Conservation (phyloP, 208 protist genomes). For the Trypanosoma mega region DNA sequence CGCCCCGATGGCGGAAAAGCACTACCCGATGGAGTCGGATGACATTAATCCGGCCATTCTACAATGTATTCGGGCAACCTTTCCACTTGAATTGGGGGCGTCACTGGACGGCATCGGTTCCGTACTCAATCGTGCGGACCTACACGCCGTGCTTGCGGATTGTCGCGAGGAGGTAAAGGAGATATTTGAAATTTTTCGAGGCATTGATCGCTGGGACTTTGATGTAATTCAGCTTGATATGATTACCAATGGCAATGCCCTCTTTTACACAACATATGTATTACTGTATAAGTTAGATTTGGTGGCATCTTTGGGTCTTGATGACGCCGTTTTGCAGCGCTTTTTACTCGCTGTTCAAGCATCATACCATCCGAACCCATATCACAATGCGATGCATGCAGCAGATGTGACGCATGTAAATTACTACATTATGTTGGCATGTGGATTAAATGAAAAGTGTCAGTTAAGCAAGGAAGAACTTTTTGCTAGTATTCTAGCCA, state of each 20-base stretch:
- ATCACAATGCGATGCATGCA: conserved; percentile 93
- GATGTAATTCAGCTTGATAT: conserved; percentile 85
- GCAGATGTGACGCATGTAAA: conserved; percentile 93
- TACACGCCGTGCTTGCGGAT: conserved; percentile 45
- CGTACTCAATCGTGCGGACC: conserved; percentile 56
- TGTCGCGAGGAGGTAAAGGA: conserved; percentile 57
- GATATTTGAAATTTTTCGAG: conserved; percentile 81
- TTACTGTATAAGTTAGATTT: conserved; percentile 89
- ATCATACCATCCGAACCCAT: conserved; percentile 90
- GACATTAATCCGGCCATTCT: conserved; percentile 54
- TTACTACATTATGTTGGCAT: conserved; percentile 91
- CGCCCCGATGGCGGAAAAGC: conserved; percentile 51
- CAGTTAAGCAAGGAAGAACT: conserved; percentile 86
- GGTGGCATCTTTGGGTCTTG: conserved; percentile 79
- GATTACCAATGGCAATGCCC: conserved; percentile 84
- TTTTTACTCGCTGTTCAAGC: conserved; percentile 86
- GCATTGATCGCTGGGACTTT: conserved; percentile 88
- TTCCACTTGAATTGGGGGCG: conserved; percentile 46
- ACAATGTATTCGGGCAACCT: conserved; percentile 68
- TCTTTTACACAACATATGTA: conserved; percentile 86
- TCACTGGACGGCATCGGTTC: conserved; percentile 47
- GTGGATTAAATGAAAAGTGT: conserved; percentile 66
- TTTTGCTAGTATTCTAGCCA: conserved; percentile 87
- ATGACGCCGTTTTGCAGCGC: conserved; percentile 73
- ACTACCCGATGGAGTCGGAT: conserved; percentile 67